Percentiles rank a stretch among this genome's conserved stretches.
phyloP scores from a whole-genome alignment of 2,329 filamentous ascomycete species.

The Acarospora socialis region DNA sequence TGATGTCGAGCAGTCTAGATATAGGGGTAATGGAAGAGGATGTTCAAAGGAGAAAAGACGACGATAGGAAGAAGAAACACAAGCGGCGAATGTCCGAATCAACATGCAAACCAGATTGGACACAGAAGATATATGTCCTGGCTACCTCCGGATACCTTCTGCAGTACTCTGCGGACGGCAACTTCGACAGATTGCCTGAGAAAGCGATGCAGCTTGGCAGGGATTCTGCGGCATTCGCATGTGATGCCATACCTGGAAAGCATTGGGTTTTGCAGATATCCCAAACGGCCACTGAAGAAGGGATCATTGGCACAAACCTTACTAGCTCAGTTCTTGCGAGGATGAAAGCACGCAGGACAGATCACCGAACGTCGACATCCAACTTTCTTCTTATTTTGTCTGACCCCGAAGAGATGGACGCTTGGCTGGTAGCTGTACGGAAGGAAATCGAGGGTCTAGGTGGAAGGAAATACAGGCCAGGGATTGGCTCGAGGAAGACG shows the following conservation, averaged over 20 bases:
- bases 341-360: too few species aligned
- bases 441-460: conserved; percentile 31
- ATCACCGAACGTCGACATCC: conserved; percentile 22
- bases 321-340: too few species aligned
- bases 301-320: too few species aligned
- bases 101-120: conserved; percentile 28
- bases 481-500: conserved; percentile 15
- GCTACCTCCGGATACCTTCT: conserved; percentile 31
- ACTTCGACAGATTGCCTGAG: conserved; percentile 32
- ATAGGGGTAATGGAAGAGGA: conserved; percentile 15
- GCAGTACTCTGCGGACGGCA: conserved; percentile 31
- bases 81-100: conserved; percentile 23
- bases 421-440: conserved; percentile 31
- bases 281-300: conserved; percentile 21
- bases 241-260: conserved; percentile 34
- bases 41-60: conserved; percentile 20
- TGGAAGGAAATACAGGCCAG: conserved; percentile 29
- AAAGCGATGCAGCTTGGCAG: conserved; percentile 32
- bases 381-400: conserved; percentile 31
- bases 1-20: conserved; percentile 6
- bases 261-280: conserved; percentile 35
- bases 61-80: conserved; percentile 23
- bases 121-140: conserved; percentile 32
- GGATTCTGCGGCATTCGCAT: conserved; percentile 34
- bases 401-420: conserved; percentile 29